These are phyloP conservation scores for Jaltomata sinuosa DNA, from an alignment of 257 asterid species.

Conservation along the genomic window DNA sequence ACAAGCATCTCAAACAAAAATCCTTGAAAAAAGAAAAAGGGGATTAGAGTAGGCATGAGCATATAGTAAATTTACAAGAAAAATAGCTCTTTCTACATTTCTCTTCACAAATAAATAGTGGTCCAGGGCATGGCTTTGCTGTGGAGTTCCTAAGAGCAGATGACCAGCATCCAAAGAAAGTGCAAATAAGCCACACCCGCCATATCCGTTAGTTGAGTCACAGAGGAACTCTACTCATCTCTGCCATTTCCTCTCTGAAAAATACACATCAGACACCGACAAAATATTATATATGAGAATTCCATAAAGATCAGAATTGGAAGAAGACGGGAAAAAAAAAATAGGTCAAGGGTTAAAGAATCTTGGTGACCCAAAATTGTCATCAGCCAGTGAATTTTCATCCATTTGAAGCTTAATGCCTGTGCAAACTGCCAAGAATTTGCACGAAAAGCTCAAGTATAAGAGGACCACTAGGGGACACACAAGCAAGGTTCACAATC, in stretches of 20 bases:
- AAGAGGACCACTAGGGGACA: not conserved
- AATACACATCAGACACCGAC: not conserved
- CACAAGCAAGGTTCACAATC: not conserved
- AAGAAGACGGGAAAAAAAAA: not conserved
- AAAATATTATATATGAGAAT: not conserved
- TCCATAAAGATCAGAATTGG: not conserved
- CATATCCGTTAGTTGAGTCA: constrained; percentile 4
- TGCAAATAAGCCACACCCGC: not conserved
- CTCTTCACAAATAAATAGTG: constrained; percentile 9
- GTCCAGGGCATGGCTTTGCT: not conserved
- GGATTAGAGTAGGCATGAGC: not conserved
- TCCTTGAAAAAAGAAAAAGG: not conserved
- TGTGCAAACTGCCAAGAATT: not conserved
- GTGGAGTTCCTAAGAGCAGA: not conserved
- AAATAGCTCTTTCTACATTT: constrained; percentile 17
- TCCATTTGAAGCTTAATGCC: not conserved
- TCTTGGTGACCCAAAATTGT: not conserved
- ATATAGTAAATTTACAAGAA: constrained; percentile 18
- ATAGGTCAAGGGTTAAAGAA: not conserved
- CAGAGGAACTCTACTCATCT: constrained; percentile 27
- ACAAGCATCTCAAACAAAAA: constrained; percentile 1
- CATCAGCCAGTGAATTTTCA: not conserved
- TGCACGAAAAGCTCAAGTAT: not conserved
- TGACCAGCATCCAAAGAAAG: not conserved
- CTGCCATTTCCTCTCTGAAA: constrained; percentile 81